Evolutionary conservation across 805 yeast genomes (phyloP).

Genomic region (Wickerhamiella nectarea): DNA sequence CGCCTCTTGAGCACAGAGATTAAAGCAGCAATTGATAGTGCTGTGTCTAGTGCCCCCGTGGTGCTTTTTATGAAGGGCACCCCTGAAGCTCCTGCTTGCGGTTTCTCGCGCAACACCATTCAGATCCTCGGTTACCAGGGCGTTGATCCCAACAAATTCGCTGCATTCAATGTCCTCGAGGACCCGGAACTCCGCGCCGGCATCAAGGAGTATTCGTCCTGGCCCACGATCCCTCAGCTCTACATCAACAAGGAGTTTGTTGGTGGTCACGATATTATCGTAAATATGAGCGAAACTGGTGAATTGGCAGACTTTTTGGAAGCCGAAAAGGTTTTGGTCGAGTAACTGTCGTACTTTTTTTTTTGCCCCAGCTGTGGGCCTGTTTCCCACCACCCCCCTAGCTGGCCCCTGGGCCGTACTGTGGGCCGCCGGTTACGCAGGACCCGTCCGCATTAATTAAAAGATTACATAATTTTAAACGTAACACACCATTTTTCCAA

Average conservation of each 20-base stretch:
- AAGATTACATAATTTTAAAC: too few species aligned
- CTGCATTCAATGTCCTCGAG: constrained; percentile 92
- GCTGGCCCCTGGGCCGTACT: too few species aligned
- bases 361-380: too few species aligned
- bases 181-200: constrained; percentile 91
- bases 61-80: constrained; percentile 98
- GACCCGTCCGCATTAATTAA: too few species aligned
- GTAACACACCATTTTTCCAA: too few species aligned
- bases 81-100: constrained; percentile 96
- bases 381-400: too few species aligned
- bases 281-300: constrained; percentile 76
- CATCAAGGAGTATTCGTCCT: constrained; percentile 83
- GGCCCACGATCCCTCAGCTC: constrained; percentile 98
- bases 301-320: constrained; percentile 79
- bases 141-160: constrained; percentile 90
- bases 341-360: constrained; percentile 29
- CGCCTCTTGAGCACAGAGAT: constrained; percentile 63
- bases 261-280: constrained; percentile 95
- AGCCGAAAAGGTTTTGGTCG: constrained; percentile 60
- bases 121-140: constrained; percentile 92
- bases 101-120: constrained; percentile 90
- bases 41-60: constrained; percentile 81
- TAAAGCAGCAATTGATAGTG: constrained; percentile 69
- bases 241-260: constrained; percentile 79
- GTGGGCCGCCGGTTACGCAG: too few species aligned